Conservation (phyloP, 2,329 filamentous ascomycete genomes). For the Talaromyces rugulosus region DNA sequence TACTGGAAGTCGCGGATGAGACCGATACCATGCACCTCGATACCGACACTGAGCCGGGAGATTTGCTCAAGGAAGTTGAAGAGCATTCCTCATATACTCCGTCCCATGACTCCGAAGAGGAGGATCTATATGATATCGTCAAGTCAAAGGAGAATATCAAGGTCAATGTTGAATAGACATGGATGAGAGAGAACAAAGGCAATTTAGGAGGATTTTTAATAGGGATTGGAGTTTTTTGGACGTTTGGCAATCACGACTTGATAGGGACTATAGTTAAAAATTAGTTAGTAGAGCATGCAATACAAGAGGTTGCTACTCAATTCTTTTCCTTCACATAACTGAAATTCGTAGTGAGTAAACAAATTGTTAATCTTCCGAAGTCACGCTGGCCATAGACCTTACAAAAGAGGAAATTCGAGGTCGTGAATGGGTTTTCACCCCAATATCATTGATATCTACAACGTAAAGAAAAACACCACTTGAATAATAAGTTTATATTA, state of each 20-base stretch:
- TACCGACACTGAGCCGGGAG: constrained; percentile 21
- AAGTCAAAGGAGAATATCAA: not conserved
- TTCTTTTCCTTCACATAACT: not conserved
- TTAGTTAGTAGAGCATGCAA: not conserved
- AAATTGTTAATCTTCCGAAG: no score
- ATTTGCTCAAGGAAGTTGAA: constrained; percentile 20
- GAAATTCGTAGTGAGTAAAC: not conserved
- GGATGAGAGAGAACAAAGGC: not conserved
- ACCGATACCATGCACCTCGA: constrained; percentile 19
- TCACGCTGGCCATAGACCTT: no score
- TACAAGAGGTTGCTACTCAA: not conserved
- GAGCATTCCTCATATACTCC: constrained; percentile 15
- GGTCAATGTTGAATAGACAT: constrained; percentile 7
- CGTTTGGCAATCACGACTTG: not conserved
- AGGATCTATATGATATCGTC: constrained; percentile 6
- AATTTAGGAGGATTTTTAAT: not conserved
- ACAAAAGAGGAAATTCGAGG: no score
- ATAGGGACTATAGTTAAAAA: not conserved
- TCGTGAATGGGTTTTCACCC: no score
- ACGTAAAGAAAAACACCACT: no score
- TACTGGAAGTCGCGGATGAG: constrained; percentile 12
- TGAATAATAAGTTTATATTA: no score
- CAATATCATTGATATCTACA: no score
- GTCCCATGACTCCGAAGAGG: constrained; percentile 11
- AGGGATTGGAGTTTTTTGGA: not conserved